Evolutionary conservation across 306 rosid species (phyloP).

Genomic region (Senna tora): DNA sequence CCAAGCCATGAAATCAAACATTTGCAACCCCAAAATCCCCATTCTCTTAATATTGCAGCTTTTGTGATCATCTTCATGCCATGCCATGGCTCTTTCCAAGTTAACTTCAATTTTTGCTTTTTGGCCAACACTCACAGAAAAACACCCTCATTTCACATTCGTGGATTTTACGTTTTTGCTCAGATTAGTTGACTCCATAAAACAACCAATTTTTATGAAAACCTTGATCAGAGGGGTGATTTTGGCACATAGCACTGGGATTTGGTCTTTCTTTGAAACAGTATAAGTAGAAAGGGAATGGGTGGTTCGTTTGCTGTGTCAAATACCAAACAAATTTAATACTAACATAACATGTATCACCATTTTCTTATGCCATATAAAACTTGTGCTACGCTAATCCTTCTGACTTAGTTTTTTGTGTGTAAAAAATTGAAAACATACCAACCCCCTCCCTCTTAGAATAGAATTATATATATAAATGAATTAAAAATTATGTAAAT

Average conservation of each 20-base stretch:
- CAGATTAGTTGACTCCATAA: no score
- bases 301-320: constrained; percentile 38
- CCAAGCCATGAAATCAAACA: constrained; percentile 63
- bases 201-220: no score
- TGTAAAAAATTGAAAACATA: constrained; percentile 10
- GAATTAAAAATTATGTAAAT: background rate
- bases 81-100: no score
- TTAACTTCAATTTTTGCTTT: no score
- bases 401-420: constrained; percentile 30
- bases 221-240: no score
- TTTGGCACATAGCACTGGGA: background rate
- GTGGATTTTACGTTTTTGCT: no score
- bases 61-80: no score
- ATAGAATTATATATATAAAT: no score
- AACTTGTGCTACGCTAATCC: constrained; percentile 20
- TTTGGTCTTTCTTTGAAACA: constrained; percentile 41
- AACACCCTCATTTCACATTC: constrained; percentile 18
- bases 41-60: no score
- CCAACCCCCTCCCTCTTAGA: constrained; percentile 39
- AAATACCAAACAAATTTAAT: no score
- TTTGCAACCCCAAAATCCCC: no score
- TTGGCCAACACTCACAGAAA: constrained; percentile 13
- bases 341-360: no score
- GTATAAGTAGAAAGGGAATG: constrained; percentile 30
- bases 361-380: background rate